phyloP scores from a whole-genome alignment of 305 asterid genomes.

The Ilex paraguariensis region DNA sequence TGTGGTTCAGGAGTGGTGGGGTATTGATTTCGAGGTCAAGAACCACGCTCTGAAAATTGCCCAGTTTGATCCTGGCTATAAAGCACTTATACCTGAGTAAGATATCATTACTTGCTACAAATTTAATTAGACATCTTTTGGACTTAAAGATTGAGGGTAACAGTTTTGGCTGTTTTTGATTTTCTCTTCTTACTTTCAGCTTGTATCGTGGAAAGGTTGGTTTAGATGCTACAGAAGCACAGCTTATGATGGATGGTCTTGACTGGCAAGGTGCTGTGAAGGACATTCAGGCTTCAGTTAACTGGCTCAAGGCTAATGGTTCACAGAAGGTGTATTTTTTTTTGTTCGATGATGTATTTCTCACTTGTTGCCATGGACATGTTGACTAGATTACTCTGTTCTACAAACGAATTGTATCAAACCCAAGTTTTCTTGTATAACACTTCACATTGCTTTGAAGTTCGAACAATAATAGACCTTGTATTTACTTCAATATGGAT shows the following conservation, averaged over 20 bases:
- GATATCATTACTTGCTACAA: slow-evolving; percentile 9
- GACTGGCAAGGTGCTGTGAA: slow-evolving; percentile 96
- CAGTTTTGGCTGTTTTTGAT: slow-evolving; percentile 3
- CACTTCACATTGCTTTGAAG: too few species aligned
- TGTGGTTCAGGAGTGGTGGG: slow-evolving; percentile 99
- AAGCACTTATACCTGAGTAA: slow-evolving; percentile 92
- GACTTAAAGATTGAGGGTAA: neutral
- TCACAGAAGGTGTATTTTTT: slow-evolving; percentile 55
- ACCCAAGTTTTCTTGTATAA: too few species aligned
- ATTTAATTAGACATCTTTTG: too few species aligned
- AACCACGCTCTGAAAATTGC: slow-evolving; percentile 87
- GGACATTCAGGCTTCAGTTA: slow-evolving; percentile 89
- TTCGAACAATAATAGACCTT: too few species aligned
- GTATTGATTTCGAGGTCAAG: slow-evolving; percentile 91
- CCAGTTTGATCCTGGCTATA: slow-evolving; percentile 73
- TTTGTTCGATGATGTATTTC: neutral
- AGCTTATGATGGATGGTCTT: slow-evolving; percentile 89
- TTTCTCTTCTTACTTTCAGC: slow-evolving; percentile 27
- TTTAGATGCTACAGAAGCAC: slow-evolving; percentile 93
- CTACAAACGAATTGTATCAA: too few species aligned
- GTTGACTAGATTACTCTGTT: too few species aligned
- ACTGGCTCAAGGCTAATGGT: slow-evolving; percentile 91
- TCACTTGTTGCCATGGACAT: too few species aligned
- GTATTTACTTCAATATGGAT: too few species aligned
- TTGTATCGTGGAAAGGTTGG: slow-evolving; percentile 95